Evolutionary conservation across 768 basidiomycete species (phyloP).

Genomic region (Lentinula sp.): DNA sequence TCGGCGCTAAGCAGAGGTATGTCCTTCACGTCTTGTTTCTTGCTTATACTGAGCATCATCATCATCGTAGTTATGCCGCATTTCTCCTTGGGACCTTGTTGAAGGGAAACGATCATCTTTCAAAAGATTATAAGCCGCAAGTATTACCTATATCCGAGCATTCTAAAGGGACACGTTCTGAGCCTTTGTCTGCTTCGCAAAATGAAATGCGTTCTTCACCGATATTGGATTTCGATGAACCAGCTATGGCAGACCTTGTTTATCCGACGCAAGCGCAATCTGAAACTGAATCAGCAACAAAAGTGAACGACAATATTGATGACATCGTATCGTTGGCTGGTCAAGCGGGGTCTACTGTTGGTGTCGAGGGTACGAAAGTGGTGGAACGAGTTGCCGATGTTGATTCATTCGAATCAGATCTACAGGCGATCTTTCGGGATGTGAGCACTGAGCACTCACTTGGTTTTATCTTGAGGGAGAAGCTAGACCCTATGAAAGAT

Average conservation of each 20-base stretch:
- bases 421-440: neutral
- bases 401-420: neutral
- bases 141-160: neutral
- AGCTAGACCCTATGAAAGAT: constrained; percentile 41
- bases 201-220: neutral
- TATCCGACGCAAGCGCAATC: neutral
- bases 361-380: neutral
- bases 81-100: neutral
- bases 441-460: constrained; percentile 16
- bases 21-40: neutral
- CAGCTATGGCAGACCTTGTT: neutral
- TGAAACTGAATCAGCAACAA: neutral
- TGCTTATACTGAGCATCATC: neutral
- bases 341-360: neutral
- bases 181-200: neutral
- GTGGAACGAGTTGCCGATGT: neutral
- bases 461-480: constrained; percentile 47
- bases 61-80: neutral
- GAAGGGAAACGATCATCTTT: neutral
- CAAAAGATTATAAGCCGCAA: neutral
- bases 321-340: neutral
- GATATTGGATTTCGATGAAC: neutral
- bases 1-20: constrained; percentile 3
- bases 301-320: neutral
- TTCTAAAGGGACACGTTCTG: neutral